A percentile compares a stretch with the other conserved stretches of the same genome.
These are phyloP conservation scores for Eremothecium coryli DNA, from an alignment of 1,139 yeast genomes.

Conservation along the genomic window DNA sequence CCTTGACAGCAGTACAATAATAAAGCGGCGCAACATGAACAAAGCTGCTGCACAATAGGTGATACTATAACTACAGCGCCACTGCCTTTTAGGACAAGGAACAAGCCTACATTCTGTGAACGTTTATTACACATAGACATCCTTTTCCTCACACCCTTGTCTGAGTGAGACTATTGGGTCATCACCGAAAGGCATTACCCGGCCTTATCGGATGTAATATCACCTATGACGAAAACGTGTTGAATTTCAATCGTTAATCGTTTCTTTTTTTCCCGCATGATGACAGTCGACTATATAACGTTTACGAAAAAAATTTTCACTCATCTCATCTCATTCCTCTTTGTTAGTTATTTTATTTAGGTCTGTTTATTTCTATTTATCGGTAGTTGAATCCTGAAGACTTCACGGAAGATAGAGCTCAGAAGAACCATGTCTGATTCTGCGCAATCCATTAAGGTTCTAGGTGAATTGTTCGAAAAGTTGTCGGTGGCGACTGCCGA, in stretches of 20 bases:
- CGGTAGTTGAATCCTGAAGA: slow-evolving; percentile 1
- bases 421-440: slow-evolving; percentile 34
- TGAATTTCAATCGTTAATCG: no score
- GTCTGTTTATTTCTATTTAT: slow-evolving; percentile 1
- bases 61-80: no score
- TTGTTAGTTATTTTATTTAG: background rate
- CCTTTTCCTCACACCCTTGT: no score
- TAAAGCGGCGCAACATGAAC: slow-evolving; percentile 57
- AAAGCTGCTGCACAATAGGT: slow-evolving; percentile 1
- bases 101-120: no score
- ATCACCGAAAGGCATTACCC: no score
- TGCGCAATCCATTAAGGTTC: slow-evolving; percentile 52
- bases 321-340: slow-evolving; percentile 4
- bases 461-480: slow-evolving; percentile 88
- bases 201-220: no score
- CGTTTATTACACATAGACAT: no score
- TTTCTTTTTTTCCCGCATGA: slow-evolving; percentile 2
- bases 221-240: no score
- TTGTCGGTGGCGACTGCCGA: slow-evolving; percentile 81
- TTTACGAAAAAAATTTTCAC: slow-evolving; percentile 6
- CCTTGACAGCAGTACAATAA: slow-evolving; percentile 69
- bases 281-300: slow-evolving; percentile 3
- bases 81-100: no score
- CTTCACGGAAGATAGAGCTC: slow-evolving; percentile 2
- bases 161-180: no score